Evolutionary conservation across 495 filamentous ascomycete species (phyloP).

Genomic region (Talaromyces thailandensis): DNA sequence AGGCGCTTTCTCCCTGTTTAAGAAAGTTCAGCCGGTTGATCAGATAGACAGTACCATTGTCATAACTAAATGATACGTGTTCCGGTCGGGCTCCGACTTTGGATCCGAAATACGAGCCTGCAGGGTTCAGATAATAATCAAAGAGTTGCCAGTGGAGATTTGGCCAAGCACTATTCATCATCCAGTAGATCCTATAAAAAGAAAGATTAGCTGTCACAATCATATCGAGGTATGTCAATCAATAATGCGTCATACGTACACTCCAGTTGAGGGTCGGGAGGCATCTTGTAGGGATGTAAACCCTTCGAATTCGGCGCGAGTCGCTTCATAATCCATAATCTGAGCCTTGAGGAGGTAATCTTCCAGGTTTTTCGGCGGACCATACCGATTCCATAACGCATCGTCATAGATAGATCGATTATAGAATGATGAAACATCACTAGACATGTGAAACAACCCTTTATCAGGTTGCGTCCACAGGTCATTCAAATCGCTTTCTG

Average conservation of each 20-base stretch:
- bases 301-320: constrained; percentile 49
- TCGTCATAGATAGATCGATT: constrained; percentile 48
- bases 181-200: constrained; percentile 48
- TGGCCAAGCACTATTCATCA: constrained; percentile 59
- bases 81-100: constrained; percentile 44
- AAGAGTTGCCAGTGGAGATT: constrained; percentile 59
- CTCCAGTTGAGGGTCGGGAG: constrained; percentile 44
- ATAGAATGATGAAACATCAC: constrained; percentile 41
- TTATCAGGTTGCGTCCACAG: constrained; percentile 48
- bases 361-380: constrained; percentile 38
- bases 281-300: constrained; percentile 43
- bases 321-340: constrained; percentile 57
- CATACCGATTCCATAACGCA: constrained; percentile 44
- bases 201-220: neutral
- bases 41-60: constrained; percentile 33
- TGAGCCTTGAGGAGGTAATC: constrained; percentile 49
- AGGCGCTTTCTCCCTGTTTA: constrained; percentile 17
- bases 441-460: constrained; percentile 51
- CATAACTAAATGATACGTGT: constrained; percentile 49
- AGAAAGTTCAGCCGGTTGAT: constrained; percentile 42
- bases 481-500: constrained; percentile 35
- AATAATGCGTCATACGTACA: constrained; percentile 10
- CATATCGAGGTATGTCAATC: neutral
- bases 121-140: constrained; percentile 53
- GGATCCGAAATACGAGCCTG: constrained; percentile 50